A percentile compares a stretch with the other conserved stretches of the same genome.
Conservation (phyloP, 768 basidiomycete species). For the Collybiopsis luxurians region DNA sequence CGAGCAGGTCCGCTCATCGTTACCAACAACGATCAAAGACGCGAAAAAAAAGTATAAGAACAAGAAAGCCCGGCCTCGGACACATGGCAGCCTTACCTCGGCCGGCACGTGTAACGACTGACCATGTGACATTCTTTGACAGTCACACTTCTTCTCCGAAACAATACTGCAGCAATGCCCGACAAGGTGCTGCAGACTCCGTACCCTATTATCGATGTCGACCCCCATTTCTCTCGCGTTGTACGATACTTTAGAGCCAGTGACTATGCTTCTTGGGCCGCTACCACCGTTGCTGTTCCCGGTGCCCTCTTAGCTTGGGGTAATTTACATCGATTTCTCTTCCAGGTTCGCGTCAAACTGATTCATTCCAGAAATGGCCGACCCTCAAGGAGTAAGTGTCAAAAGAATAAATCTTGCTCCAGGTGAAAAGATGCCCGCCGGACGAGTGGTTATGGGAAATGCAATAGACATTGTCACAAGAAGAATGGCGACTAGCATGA, state of each 20-base stretch:
- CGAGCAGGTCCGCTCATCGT: slow-evolving; percentile 57
- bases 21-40: slow-evolving; percentile 7
- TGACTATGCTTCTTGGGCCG: slow-evolving; percentile 86
- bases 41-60: neutral
- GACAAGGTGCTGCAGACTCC: slow-evolving; percentile 53
- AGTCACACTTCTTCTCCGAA: neutral
- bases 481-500: slow-evolving; percentile 34
- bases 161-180: slow-evolving; percentile 38
- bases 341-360: neutral
- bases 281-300: slow-evolving; percentile 78
- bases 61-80: neutral
- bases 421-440: neutral
- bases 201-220: slow-evolving; percentile 90
- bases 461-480: neutral
- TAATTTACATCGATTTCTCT: slow-evolving; percentile 36
- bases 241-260: slow-evolving; percentile 84
- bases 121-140: neutral
- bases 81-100: neutral
- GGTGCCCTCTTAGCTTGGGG: slow-evolving; percentile 80
- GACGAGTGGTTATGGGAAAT: neutral
- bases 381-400: slow-evolving; percentile 31
- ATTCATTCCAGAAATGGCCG: slow-evolving; percentile 43
- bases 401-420: neutral
- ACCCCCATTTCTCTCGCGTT: slow-evolving; percentile 87
- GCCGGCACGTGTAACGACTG: too few species aligned